These are phyloP conservation scores for Aspergillus costaricaensis DNA, from an alignment of 2,329 filamentous ascomycete genomes.

Conservation along the genomic window DNA sequence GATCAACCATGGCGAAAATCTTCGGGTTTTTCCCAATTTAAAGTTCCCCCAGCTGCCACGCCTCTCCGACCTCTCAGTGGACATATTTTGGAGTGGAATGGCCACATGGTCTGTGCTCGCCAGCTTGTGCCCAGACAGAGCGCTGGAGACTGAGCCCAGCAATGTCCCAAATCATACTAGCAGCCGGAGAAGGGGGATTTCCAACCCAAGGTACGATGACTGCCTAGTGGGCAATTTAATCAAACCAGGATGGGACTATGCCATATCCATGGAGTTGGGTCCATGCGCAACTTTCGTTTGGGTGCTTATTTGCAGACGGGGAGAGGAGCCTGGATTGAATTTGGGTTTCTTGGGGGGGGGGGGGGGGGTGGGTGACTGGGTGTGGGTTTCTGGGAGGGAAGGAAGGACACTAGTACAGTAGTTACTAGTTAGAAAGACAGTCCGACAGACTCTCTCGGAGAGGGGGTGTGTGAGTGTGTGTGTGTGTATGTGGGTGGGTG, in stretches of 20 bases:
- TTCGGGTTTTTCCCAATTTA: constrained; percentile 16
- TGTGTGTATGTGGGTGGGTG: no score
- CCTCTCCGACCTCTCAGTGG: constrained; percentile 6
- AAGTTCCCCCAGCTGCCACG: constrained; percentile 16
- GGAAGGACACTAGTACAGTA: no score
- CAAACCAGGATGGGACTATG: background rate
- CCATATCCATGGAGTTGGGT: background rate
- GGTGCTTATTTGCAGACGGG: background rate
- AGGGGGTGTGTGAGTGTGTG: no score
- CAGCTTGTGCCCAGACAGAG: background rate
- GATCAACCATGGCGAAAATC: constrained; percentile 18
- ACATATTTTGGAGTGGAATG: constrained; percentile 10
- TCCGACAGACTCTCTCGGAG: background rate
- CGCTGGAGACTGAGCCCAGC: background rate
- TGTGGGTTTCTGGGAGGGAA: background rate
- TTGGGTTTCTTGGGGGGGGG: background rate
- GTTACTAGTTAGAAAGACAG: background rate
- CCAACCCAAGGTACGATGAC: background rate
- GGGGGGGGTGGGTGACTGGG: background rate
- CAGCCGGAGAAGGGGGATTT: background rate
- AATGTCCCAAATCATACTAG: constrained; percentile 8
- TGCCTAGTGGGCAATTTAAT: background rate
- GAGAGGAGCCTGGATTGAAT: background rate
- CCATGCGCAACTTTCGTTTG: background rate
- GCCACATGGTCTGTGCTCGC: constrained; percentile 14